Base-by-base conservation (phyloP, 1,284 basidiomycete species). In the Trichosporon sp. region DNA sequence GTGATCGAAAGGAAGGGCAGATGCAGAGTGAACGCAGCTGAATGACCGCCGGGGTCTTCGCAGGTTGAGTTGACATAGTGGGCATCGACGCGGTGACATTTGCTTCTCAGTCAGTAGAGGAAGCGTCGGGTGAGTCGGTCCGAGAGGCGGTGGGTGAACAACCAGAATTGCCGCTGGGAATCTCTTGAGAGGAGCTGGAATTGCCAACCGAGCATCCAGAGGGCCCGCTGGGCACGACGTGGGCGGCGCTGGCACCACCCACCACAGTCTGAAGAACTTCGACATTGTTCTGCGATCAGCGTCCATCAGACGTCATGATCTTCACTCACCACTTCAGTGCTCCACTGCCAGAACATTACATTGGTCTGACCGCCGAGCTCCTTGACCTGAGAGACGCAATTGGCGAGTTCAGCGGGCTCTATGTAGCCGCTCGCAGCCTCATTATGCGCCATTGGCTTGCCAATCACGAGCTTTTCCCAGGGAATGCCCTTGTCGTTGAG, bases 261-360 rank as follows among this genome's bases (percentile, higher is more conserved):
- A 54, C 23, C 4, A 54, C 59, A 2, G 32, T 29, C 10, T 23
- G 6, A 4, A 60, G 46, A 13, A 60, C n/a, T 16, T 36, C 32
- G 31, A 32, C 29, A 32, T 25, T n/a, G 13, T 36, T 34, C 46
- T 54, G 25, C 44, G 6, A n/a, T 44, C 25, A 59, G 40, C 40
- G 11, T n/a, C 7, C 9, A 21, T 21, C 4, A 2, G 14, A 11
- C 4, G 14, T 16, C 11, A 29, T 34, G 34, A 21, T 21, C 2
- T 16, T 2, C 3, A 33, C 59, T 52, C 31, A 60, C 60, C 10
- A 34, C 36, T 2, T 36, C 58, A 14, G 33, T 58, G 31, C 49
- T 21, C 73, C 75, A 80, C 65, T 81, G 76, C 80, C 80, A 81
- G 67, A 76, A 80, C 80, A 80, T 80, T 60, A 81, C 73, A 31